Percentiles rank a stretch among this genome's conserved stretches.
phyloP scores from a whole-genome alignment of 257 asterid species.

The Solanum pennellii region DNA sequence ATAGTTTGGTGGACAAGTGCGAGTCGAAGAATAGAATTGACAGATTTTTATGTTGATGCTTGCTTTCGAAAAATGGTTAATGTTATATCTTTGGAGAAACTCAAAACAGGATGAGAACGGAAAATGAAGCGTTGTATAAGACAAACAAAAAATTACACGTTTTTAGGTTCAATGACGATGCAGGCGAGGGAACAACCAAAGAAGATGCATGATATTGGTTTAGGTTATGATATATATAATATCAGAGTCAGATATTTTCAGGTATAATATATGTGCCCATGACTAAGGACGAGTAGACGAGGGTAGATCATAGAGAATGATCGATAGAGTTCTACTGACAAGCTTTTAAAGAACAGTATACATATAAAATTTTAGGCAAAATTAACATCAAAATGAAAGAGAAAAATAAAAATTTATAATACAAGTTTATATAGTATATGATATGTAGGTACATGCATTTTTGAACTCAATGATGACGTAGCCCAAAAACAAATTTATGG shows the following conservation, averaged over 20 bases:
- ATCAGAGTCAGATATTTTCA: background rate
- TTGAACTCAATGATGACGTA: background rate
- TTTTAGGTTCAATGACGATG: background rate
- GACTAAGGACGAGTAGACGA: background rate
- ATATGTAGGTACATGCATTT: background rate
- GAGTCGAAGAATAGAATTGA: background rate
- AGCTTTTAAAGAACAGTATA: background rate
- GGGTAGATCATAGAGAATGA: background rate
- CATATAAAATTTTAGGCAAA: background rate
- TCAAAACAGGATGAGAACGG: background rate
- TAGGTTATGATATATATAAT: background rate
- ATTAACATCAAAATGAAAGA: background rate
- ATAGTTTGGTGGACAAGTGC: background rate
- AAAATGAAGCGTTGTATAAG: background rate
- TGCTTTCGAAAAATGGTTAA: background rate
- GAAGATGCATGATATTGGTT: background rate
- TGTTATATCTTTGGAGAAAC: background rate
- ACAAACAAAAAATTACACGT: background rate
- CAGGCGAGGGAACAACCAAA: background rate
- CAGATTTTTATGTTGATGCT: background rate
- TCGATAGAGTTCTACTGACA: background rate
- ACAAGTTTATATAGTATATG: background rate
- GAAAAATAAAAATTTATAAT: background rate
- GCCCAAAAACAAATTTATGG: background rate
- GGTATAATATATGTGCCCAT: background rate